Evolutionary conservation across 2,329 filamentous ascomycete species (phyloP).

Genomic region (Venturia aucupariae): DNA sequence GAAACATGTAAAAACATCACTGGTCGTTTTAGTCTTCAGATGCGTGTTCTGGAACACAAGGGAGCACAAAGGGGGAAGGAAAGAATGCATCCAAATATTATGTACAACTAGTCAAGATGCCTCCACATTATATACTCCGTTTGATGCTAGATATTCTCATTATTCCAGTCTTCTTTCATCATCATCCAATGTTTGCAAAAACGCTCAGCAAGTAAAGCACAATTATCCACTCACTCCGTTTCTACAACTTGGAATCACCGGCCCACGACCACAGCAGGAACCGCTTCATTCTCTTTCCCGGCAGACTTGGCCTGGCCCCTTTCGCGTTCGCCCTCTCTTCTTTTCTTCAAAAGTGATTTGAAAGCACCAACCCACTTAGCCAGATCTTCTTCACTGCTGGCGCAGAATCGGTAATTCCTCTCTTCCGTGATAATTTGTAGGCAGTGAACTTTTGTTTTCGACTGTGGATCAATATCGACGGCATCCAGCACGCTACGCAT

Average conservation of each 20-base stretch:
- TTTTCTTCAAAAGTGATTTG: slow-evolving; percentile 72
- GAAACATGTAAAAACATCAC: no score
- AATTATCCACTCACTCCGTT: not conserved
- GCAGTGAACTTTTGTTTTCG: slow-evolving; percentile 74
- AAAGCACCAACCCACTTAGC: slow-evolving; percentile 81
- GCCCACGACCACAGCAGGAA: not conserved
- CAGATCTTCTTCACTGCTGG: slow-evolving; percentile 70
- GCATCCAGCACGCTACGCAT: slow-evolving; percentile 75
- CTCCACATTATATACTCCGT: not conserved
- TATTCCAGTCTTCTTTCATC: not conserved
- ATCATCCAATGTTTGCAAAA: not conserved
- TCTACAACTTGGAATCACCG: not conserved
- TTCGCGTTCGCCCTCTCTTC: slow-evolving; percentile 36
- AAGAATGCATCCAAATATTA: not conserved
- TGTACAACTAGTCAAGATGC: not conserved
- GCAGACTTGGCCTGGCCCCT: not conserved
- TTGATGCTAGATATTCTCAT: not conserved
- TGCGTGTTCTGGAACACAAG: no score
- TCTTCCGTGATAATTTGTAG: slow-evolving; percentile 92
- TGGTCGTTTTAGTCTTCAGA: no score
- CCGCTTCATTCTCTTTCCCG: not conserved
- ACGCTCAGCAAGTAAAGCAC: not conserved
- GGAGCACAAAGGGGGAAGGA: no score
- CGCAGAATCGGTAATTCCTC: slow-evolving; percentile 46
- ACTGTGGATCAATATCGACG: slow-evolving; percentile 84